These are phyloP conservation scores for Harrya chromipes DNA, from an alignment of 768 basidiomycete genomes.

Conservation along the genomic window DNA sequence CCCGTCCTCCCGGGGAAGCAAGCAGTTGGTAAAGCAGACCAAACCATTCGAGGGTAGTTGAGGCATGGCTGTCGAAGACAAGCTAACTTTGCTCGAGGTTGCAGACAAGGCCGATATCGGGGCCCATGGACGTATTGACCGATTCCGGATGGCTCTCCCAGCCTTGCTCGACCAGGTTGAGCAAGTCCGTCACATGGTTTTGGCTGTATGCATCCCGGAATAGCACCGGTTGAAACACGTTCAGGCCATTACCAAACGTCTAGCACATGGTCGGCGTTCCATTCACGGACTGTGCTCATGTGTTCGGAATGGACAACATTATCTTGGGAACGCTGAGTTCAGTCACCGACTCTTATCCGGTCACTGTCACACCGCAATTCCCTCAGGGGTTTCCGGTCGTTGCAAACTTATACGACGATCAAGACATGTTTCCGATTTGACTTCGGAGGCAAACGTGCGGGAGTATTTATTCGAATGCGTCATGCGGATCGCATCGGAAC, in stretches of 20 bases:
- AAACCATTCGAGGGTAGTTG: conserved; percentile 54
- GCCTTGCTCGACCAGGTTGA: background rate
- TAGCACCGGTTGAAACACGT: background rate
- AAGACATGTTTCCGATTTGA: no score
- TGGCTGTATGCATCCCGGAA: background rate
- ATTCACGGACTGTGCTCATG: no score
- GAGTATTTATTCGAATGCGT: conserved; percentile 2
- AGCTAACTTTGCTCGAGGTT: conserved; percentile 1
- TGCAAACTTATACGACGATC: no score
- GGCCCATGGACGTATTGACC: background rate
- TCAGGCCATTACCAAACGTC: background rate
- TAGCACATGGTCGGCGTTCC: conserved; percentile 6
- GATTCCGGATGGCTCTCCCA: background rate
- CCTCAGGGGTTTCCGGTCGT: no score
- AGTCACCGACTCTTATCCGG: no score
- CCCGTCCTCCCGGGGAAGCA: conserved; percentile 78
- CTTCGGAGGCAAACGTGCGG: conserved; percentile 1
- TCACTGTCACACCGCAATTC: no score
- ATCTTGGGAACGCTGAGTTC: no score
- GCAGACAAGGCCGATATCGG: background rate
- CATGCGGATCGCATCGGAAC: conserved; percentile 12
- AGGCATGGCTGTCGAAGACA: conserved; percentile 19
- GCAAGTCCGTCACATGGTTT: conserved; percentile 12
- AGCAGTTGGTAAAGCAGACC: conserved; percentile 85
- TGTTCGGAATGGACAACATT: no score